Evolutionary conservation across 2,329 filamentous ascomycete species (phyloP), one percentile per base, ranked within the genome.

Genomic region (Talaromyces sp.): DNA sequence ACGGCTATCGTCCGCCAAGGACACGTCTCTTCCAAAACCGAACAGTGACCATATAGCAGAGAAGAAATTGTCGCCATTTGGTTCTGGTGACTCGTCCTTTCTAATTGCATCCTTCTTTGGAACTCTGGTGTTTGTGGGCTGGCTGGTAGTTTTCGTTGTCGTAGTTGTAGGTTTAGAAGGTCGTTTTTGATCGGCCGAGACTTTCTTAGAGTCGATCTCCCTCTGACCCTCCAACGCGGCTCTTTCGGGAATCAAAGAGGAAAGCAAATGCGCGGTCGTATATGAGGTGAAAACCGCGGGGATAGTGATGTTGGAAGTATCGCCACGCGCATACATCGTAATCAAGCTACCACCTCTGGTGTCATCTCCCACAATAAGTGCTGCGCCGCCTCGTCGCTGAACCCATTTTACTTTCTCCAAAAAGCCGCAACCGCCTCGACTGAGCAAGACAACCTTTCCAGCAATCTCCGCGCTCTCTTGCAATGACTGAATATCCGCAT

Each of bases 331-430:
- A 77, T 97, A 98, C 95, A 99, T 99, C 71, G 96, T 95, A 60
- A 98, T 91, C 67, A 99, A 81, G 41, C 90, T 90, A 3, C 93
- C 93, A 52, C 94, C 94, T 67, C 91, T 90, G 65, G 91, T 90
- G 76, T 97, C 91, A 76, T 99, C 95, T 31, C 95, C 95, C 3
- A 99, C 93, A 69, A 99, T 96, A 67, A 99, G 83, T 41, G 92
- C 95, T 66, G 93, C 85, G 22, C 90, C 95, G 27, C 95, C 95
- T 73, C 95, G 87, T 67, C 93, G 86, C 77, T 99, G 95, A 13
- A 91, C 92, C 95, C 95, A 99, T 81, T 96, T 94, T 68, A 95
- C 92, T 79, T 99, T 99, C 75, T 98, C 94, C 67, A 97, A 79
- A 76, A 99, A 99, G 5, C 95, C 95, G 77, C 95, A 99, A 8